phyloP scores from a whole-genome alignment of 169 alveolate species.

The Cryptosporidium sp. region DNA sequence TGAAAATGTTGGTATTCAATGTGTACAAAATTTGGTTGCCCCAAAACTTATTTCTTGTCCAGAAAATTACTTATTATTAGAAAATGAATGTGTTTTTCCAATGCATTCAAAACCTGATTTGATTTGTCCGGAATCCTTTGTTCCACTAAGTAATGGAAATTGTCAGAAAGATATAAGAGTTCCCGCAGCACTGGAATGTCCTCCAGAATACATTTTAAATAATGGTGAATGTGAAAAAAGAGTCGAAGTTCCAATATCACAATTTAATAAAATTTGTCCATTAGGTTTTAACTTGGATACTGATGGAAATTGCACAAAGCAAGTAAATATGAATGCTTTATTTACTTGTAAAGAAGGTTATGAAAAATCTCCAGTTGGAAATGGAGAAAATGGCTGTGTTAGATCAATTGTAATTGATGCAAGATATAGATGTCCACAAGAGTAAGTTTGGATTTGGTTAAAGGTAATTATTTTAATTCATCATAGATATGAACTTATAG shows the following conservation, averaged over 20 bases:
- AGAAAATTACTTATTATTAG: conserved; percentile 46
- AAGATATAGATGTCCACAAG: conserved; percentile 44
- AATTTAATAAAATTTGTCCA: conserved; percentile 43
- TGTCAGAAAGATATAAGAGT: conserved; percentile 70
- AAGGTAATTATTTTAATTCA: neutral
- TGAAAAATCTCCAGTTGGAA: conserved; percentile 16
- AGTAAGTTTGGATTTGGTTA: conserved; percentile 21
- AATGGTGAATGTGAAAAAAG: conserved; percentile 69
- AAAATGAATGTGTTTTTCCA: conserved; percentile 71
- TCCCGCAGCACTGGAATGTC: conserved; percentile 75
- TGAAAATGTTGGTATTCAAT: conserved; percentile 48
- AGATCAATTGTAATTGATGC: conserved; percentile 35
- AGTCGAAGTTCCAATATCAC: conserved; percentile 35
- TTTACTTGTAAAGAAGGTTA: conserved; percentile 51
- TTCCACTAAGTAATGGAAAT: conserved; percentile 62
- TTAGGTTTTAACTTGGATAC: conserved; percentile 58
- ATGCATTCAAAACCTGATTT: conserved; percentile 70
- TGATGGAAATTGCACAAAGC: conserved; percentile 55
- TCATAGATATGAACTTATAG: conserved; percentile 26
- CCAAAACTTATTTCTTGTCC: conserved; percentile 70
- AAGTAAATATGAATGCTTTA: conserved; percentile 46
- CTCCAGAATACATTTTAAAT: conserved; percentile 33
- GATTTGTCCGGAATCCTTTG: conserved; percentile 64
- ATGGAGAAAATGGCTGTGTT: conserved; percentile 40
- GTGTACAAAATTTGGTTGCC: conserved; percentile 58